Evolutionary conservation across 768 basidiomycete genomes (phyloP).

Genomic region (Xerocomellus chrysenteron): DNA sequence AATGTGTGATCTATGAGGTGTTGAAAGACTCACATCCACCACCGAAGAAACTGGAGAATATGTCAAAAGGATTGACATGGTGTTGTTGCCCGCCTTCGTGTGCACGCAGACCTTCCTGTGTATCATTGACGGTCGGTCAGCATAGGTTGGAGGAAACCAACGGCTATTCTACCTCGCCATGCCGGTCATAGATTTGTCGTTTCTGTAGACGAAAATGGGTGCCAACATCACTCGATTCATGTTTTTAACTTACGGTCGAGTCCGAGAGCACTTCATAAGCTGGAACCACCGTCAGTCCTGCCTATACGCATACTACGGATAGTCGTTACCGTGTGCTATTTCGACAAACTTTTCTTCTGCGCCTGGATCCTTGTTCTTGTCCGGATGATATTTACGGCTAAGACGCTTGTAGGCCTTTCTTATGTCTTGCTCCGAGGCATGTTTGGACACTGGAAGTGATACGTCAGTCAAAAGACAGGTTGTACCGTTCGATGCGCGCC

Average conservation of each 20-base stretch:
- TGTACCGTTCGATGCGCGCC: slow-evolving; percentile 27
- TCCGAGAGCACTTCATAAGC: slow-evolving; percentile 98
- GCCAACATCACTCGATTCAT: neutral
- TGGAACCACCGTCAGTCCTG: slow-evolving; percentile 26
- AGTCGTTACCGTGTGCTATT: slow-evolving; percentile 74
- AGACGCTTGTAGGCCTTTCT: slow-evolving; percentile 89
- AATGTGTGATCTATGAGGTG: neutral
- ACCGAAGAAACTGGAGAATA: slow-evolving; percentile 93
- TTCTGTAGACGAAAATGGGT: slow-evolving; percentile 49
- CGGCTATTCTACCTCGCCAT: slow-evolving; percentile 67
- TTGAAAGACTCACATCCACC: slow-evolving; percentile 58
- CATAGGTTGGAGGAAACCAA: neutral
- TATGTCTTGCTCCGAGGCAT: slow-evolving; percentile 86
- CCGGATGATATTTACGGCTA: slow-evolving; percentile 88
- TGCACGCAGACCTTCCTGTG: slow-evolving; percentile 85
- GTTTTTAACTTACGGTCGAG: slow-evolving; percentile 50
- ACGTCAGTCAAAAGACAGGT: slow-evolving; percentile 23
- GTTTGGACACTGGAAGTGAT: slow-evolving; percentile 52
- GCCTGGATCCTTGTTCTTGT: slow-evolving; percentile 86
- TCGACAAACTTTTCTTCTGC: slow-evolving; percentile 89
- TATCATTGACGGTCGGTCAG: slow-evolving; percentile 12
- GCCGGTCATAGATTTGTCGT: slow-evolving; percentile 89
- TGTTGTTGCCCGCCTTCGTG: slow-evolving; percentile 82
- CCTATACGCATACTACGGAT: neutral
- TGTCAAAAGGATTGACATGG: slow-evolving; percentile 87